Conservation (phyloP, 2,329 filamentous ascomycete genomes). For the Ophiostoma novo-ulmi region DNA sequence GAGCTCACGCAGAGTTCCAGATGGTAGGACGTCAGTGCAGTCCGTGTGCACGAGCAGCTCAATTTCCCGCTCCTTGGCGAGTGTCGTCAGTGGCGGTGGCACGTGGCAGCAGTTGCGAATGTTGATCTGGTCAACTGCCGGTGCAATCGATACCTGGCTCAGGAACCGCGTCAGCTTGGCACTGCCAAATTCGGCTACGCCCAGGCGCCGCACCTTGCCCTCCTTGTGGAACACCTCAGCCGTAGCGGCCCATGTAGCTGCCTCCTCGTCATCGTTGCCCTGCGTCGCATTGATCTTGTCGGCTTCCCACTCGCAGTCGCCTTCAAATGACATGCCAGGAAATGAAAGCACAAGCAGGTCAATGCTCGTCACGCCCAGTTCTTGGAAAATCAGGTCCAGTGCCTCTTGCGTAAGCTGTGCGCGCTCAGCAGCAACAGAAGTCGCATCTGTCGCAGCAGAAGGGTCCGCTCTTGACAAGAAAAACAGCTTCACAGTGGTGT, state of each 20-base stretch:
- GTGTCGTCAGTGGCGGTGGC: slow-evolving; percentile 74
- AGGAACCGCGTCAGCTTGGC: slow-evolving; percentile 77
- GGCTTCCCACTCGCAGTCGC: slow-evolving; percentile 77
- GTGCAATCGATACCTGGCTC: slow-evolving; percentile 62
- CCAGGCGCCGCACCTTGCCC: slow-evolving; percentile 69
- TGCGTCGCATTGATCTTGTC: slow-evolving; percentile 57
- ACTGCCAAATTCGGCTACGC: slow-evolving; percentile 86
- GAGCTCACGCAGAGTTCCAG: slow-evolving; percentile 77
- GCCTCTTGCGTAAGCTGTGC: slow-evolving; percentile 70
- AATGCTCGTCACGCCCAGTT: slow-evolving; percentile 68
- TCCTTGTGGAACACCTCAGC: slow-evolving; percentile 63
- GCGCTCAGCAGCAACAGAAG: slow-evolving; percentile 60
- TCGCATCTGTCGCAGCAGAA: slow-evolving; percentile 49
- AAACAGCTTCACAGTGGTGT: slow-evolving; percentile 94
- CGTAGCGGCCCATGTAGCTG: slow-evolving; percentile 64
- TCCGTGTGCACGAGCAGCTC: slow-evolving; percentile 92
- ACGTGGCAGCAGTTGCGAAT: slow-evolving; percentile 93
- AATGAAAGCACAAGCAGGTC: slow-evolving; percentile 91
- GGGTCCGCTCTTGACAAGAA: slow-evolving; percentile 64
- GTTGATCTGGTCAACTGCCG: slow-evolving; percentile 92
- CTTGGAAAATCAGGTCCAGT: slow-evolving; percentile 70
- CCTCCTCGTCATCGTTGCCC: slow-evolving; percentile 62
- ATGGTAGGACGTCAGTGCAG: slow-evolving; percentile 83
- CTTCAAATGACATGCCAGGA: slow-evolving; percentile 88
- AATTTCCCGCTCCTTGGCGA: slow-evolving; percentile 77